These are phyloP conservation scores for Cyclotella atomus DNA, from an alignment of 108 stramenopile genomes.

Conservation along the genomic window DNA sequence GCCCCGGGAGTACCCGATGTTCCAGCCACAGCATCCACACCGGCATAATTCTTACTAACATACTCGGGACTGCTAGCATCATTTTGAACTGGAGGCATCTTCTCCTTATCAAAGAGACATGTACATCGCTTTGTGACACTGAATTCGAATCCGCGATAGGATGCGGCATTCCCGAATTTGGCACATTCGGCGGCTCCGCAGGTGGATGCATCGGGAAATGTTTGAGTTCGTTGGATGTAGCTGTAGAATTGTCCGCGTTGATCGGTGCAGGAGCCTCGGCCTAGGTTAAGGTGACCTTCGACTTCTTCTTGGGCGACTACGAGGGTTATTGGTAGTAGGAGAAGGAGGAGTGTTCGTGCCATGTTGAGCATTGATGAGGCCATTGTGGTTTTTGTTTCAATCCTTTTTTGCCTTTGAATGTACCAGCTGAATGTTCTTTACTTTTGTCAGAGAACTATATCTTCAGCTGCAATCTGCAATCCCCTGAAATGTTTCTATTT, in stretches of 20 bases:
- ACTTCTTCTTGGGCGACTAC: slow-evolving; percentile 27
- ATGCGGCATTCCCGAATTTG: slow-evolving; percentile 17
- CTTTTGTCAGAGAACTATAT: no score
- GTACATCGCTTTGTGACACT: slow-evolving; percentile 44
- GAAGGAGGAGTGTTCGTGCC: background rate
- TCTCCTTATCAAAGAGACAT: slow-evolving; percentile 41
- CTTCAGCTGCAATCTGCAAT: no score
- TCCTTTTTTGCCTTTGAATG: background rate
- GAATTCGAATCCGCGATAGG: slow-evolving; percentile 46
- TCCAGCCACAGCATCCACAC: slow-evolving; percentile 15
- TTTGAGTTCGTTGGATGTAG: slow-evolving; percentile 36
- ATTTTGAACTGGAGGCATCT: slow-evolving; percentile 22
- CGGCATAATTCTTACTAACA: slow-evolving; percentile 26
- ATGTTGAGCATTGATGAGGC: background rate
- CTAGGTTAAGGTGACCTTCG: slow-evolving; percentile 30
- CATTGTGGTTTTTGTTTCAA: background rate
- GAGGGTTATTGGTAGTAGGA: background rate
- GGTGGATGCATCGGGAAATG: slow-evolving; percentile 33
- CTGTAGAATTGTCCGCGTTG: slow-evolving; percentile 32
- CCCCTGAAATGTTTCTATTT: no score
- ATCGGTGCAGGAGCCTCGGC: slow-evolving; percentile 39
- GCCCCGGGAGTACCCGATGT: slow-evolving; percentile 37
- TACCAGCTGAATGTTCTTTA: no score
- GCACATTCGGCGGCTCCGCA: slow-evolving; percentile 36
- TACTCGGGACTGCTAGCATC: slow-evolving; percentile 22